Conservation (phyloP, 345 rosid genomes). For the Eutrema heterophyllum region DNA sequence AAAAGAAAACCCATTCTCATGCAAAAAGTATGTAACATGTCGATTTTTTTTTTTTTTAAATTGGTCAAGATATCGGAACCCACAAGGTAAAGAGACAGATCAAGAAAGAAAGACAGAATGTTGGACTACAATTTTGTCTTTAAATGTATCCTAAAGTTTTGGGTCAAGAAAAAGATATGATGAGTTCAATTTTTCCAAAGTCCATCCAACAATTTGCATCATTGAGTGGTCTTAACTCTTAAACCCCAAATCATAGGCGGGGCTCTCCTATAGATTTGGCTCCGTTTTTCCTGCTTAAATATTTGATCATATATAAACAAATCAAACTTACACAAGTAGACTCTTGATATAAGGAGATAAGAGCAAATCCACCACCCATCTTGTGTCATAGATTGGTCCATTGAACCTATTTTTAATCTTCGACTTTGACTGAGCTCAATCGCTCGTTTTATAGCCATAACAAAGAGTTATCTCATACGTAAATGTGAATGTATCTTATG, state of each 20-base stretch:
- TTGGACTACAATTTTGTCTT: conserved; percentile 27
- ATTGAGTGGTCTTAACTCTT: conserved; percentile 31
- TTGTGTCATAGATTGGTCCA: conserved; percentile 27
- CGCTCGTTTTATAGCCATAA: conserved; percentile 12
- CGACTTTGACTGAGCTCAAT: conserved; percentile 2
- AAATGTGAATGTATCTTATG: conserved; percentile 1
- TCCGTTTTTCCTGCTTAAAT: conserved; percentile 12
- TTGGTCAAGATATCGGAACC: neutral
- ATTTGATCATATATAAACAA: conserved; percentile 13
- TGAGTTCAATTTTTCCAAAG: neutral
- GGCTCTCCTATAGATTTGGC: conserved; percentile 24
- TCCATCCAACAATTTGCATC: conserved; percentile 18
- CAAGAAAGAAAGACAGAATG: neutral
- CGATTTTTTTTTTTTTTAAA: neutral
- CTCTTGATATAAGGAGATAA: conserved; percentile 24
- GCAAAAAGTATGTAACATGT: neutral
- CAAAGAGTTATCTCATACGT: conserved; percentile 10
- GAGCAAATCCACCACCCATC: conserved; percentile 18
- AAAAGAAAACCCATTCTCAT: neutral
- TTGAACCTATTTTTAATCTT: conserved; percentile 13
- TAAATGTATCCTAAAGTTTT: conserved; percentile 5
- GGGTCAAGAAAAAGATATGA: conserved; percentile 8
- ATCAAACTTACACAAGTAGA: conserved; percentile 18
- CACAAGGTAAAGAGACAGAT: conserved; percentile 23
- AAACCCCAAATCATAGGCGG: conserved; percentile 21